Percentiles rank a stretch among this genome's conserved stretches.
phyloP scores from a whole-genome alignment of 2,329 filamentous ascomycete species.

The Cladosporium sp. region DNA sequence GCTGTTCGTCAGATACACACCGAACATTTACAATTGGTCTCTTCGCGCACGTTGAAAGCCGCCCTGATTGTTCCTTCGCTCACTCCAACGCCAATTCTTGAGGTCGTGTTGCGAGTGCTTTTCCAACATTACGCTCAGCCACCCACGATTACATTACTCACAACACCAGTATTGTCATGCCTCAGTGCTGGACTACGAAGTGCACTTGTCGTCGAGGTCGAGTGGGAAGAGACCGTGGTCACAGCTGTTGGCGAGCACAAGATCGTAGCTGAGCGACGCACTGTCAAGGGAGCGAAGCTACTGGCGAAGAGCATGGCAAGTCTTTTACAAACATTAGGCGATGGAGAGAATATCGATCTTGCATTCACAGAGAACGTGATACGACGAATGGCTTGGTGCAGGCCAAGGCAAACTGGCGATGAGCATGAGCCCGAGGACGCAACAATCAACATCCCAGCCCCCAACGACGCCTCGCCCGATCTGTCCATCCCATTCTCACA shows the following conservation, averaged over 20 bases:
- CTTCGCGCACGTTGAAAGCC: conserved; percentile 64
- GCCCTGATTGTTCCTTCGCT: conserved; percentile 75
- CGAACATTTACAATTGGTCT: conserved; percentile 64
- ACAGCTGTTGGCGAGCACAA: conserved; percentile 89
- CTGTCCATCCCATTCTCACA: conserved; percentile 67
- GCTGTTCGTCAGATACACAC: conserved; percentile 78
- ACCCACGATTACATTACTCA: conserved; percentile 77
- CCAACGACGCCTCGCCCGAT: conserved; percentile 26
- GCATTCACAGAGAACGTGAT: conserved; percentile 80
- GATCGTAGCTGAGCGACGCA: conserved; percentile 71
- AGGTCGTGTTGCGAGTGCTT: conserved; percentile 71
- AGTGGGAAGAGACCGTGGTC: conserved; percentile 86
- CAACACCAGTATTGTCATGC: conserved; percentile 70
- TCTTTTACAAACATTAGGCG: conserved; percentile 55
- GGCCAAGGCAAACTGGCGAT: conserved; percentile 4
- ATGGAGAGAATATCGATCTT: conserved; percentile 52
- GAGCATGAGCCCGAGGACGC: conserved; percentile 13
- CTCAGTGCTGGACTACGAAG: conserved; percentile 81
- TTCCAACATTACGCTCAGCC: conserved; percentile 80
- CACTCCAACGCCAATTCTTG: conserved; percentile 75
- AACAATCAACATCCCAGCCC: conserved; percentile 37
- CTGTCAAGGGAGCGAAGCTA: conserved; percentile 70
- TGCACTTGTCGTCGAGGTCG: conserved; percentile 84
- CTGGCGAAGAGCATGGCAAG: conserved; percentile 70
- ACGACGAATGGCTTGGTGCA: conserved; percentile 73